Evolutionary conservation across 176 grass and related monocot species (phyloP).

Genomic region (Ananas comosus): DNA sequence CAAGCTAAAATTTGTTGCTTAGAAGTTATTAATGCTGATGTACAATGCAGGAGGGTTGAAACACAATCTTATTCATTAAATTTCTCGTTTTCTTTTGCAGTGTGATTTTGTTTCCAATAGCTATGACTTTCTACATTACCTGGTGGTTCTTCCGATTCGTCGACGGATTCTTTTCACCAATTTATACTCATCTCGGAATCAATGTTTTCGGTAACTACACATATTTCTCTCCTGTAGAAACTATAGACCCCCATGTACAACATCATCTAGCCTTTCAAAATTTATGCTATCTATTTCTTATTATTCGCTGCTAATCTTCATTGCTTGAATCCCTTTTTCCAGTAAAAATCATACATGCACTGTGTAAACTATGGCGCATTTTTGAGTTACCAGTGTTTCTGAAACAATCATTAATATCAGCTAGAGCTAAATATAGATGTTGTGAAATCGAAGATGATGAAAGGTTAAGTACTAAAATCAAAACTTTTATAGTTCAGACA

Average conservation of each 20-base stretch:
- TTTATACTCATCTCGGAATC: conserved; percentile 66
- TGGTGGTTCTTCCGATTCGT: conserved; percentile 79
- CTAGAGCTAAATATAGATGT: no score
- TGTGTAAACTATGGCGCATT: no score
- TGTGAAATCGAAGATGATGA: no score
- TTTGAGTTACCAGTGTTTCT: no score
- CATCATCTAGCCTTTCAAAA: no score
- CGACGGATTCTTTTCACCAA: conserved; percentile 76
- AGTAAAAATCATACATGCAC: no score
- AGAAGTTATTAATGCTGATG: no score
- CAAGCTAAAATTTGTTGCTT: no score
- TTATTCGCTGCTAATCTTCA: not conserved
- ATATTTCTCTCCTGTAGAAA: not conserved
- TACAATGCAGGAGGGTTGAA: no score
- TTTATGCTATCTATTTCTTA: not conserved
- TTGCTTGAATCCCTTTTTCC: not conserved
- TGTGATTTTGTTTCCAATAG: conserved; percentile 68
- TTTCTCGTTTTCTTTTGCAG: conserved; percentile 17
- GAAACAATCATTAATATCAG: no score
- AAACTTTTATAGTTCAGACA: no score
- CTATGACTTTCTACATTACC: conserved; percentile 67
- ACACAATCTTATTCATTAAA: not conserved
- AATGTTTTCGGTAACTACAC: conserved; percentile 41
- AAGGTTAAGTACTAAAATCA: no score
- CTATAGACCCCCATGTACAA: not conserved